Percentiles rank a stretch among this genome's conserved stretches.
Conservation (phyloP, 2,329 filamentous ascomycete species). For the Fusarium avenaceum region DNA sequence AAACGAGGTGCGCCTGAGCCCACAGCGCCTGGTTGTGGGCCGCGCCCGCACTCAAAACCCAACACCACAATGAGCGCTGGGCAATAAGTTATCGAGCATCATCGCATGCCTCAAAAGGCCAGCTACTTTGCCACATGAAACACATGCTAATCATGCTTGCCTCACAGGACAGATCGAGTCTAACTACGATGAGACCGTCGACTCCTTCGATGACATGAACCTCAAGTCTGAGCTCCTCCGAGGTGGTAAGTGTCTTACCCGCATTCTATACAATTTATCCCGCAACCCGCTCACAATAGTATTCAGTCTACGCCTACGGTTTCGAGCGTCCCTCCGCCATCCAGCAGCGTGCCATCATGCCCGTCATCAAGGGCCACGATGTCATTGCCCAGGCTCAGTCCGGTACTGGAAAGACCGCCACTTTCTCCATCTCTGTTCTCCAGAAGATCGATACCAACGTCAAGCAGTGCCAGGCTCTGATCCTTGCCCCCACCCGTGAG, state of each 20-base stretch:
- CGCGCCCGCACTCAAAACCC: conserved; percentile 27
- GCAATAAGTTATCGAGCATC: conserved; percentile 1
- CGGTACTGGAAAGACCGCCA: conserved; percentile 99
- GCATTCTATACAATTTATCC: conserved; percentile 36
- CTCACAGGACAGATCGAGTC: conserved; percentile 95
- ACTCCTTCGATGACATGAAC: conserved; percentile 99
- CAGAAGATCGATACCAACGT: conserved; percentile 97
- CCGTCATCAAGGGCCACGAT: conserved; percentile 99
- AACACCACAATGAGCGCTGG: conserved; percentile 28
- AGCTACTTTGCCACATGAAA: conserved; percentile 6
- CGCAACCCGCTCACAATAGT: conserved; percentile 46
- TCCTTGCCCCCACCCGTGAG: conserved; percentile 97
- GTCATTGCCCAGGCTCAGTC: conserved; percentile 99
- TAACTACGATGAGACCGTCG: conserved; percentile 99
- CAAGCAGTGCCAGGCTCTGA: conserved; percentile 98
- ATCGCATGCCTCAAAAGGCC: conserved; percentile 2
- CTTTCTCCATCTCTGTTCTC: conserved; percentile 98
- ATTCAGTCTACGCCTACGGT: conserved; percentile 93
- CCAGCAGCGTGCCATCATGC: conserved; percentile 99
- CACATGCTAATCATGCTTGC: conserved; percentile 41
- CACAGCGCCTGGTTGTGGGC: conserved; percentile 34
- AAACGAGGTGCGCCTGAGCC: conserved; percentile 25
- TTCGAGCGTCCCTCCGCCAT: conserved; percentile 99
- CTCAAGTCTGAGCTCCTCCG: conserved; percentile 97
- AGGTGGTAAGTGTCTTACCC: conserved; percentile 71